Conservation (phyloP, 495 filamentous ascomycete genomes). For the Chlorociboria aeruginascens region DNA sequence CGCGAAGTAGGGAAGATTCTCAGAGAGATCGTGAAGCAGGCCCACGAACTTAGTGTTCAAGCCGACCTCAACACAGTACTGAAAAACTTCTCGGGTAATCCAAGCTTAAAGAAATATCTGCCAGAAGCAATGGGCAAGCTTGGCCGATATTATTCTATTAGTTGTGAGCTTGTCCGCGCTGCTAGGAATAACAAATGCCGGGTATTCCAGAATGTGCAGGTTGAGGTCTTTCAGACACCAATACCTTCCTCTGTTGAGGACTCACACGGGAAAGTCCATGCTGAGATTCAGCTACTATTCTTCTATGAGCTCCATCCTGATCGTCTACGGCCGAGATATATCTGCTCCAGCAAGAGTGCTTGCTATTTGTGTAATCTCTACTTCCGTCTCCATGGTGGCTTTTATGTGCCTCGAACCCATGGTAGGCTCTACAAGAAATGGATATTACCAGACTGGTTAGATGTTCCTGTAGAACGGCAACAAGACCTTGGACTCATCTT, state of each 20-base stretch:
- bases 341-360: constrained; percentile 25
- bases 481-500: not conserved
- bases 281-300: constrained; percentile 29
- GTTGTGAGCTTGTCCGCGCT: constrained; percentile 18
- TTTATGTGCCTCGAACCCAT: constrained; percentile 11
- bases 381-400: constrained; percentile 10
- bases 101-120: constrained; percentile 15
- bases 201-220: constrained; percentile 17
- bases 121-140: constrained; percentile 21
- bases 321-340: constrained; percentile 17
- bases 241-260: constrained; percentile 1
- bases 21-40: constrained; percentile 2
- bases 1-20: not conserved
- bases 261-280: constrained; percentile 16
- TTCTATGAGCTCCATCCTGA: constrained; percentile 24
- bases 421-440: constrained; percentile 13
- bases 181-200: constrained; percentile 13
- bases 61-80: constrained; percentile 4
- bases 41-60: not conserved
- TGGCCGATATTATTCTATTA: constrained; percentile 19
- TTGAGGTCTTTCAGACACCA: constrained; percentile 13
- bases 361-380: constrained; percentile 26
- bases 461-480: not conserved
- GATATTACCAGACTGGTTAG: constrained; percentile 15
- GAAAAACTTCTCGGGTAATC: not conserved